Percentiles rank a stretch among this genome's conserved stretches.
Conservation (phyloP, 208 protist genomes). For the Naegleria gruberi region DNA sequence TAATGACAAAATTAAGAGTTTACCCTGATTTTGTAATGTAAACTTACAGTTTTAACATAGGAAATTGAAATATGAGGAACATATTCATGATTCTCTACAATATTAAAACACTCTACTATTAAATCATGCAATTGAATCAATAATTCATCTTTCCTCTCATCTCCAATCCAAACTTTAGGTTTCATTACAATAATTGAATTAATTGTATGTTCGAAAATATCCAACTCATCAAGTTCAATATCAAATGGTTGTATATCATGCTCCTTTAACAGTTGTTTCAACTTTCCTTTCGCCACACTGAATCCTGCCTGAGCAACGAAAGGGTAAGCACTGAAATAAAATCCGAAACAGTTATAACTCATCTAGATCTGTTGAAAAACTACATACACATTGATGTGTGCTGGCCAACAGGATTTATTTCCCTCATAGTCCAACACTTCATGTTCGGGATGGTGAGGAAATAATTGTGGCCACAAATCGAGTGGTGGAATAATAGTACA, state of each 20-base stretch:
- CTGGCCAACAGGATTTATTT: background rate
- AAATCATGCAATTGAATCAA: background rate
- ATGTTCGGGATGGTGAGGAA: background rate
- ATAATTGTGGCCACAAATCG: background rate
- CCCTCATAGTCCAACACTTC: background rate
- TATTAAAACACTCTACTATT: background rate
- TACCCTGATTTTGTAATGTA: background rate
- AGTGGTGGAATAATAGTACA: background rate
- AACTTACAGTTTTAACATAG: background rate
- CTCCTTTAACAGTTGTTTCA: background rate
- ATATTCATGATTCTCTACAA: background rate
- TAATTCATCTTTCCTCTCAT: background rate
- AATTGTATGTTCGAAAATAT: background rate
- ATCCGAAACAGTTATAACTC: too few species aligned
- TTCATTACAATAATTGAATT: background rate
- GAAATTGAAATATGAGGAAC: background rate
- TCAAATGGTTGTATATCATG: background rate
- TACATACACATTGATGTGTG: background rate
- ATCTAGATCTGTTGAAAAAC: too few species aligned
- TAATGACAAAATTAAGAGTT: too few species aligned
- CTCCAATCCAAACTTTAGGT: background rate
- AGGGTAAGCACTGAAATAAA: background rate
- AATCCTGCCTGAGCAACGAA: background rate
- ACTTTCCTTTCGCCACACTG: background rate
- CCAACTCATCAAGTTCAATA: background rate